Evolutionary conservation across 2,329 filamentous ascomycete genomes (phyloP), one percentile per base, ranked within the genome.

Genomic region (Talaromyces sp.): DNA sequence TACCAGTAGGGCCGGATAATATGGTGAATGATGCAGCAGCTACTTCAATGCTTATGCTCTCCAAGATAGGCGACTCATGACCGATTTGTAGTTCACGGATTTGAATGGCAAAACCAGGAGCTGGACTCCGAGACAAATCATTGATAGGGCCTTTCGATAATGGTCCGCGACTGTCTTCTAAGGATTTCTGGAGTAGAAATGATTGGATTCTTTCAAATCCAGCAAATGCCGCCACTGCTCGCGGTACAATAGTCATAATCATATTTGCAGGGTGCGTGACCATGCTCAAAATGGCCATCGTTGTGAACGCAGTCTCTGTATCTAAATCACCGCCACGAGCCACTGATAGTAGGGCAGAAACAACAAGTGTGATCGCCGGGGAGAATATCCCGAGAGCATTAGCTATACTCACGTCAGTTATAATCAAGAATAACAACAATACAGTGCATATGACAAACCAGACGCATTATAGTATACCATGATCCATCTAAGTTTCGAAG

Each of bases 1-100:
- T 81, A 2, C 80, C 81, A 36, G 81, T 78, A 17, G 81, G 80
- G n/a, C 81, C 81, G 59, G 82, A 72, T 11, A 83, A 67, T 68
- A 82, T 78, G 27, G 77, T 79, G 54, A 82, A 74, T 62, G 75
- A 78, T 36, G 74, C 75, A 19, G 72, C 72, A 30, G 76, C 71
- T 42, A 82, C 69, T 15, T 65, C 69, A 33, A 81, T 64, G 8
- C 73, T 75, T 58, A 81, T 74, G 13, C 71, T 68, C 32, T 77
- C 73, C 53, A 82, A 64, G n/a, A 75, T 66, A 4, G 78, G 71
- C n/a, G 42, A 17, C 28, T 57, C 22, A 32, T 51, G 22, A 30
- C 53, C 54, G 17, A 60, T 52, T 10, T n/a, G 19, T 30, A 60
- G 17, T 32, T 60, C 53, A 25, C 8, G 32, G 15, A 57, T 57